Evolutionary conservation across 495 filamentous ascomycete genomes (phyloP).

Genomic region (Trichoderma parareesei): DNA sequence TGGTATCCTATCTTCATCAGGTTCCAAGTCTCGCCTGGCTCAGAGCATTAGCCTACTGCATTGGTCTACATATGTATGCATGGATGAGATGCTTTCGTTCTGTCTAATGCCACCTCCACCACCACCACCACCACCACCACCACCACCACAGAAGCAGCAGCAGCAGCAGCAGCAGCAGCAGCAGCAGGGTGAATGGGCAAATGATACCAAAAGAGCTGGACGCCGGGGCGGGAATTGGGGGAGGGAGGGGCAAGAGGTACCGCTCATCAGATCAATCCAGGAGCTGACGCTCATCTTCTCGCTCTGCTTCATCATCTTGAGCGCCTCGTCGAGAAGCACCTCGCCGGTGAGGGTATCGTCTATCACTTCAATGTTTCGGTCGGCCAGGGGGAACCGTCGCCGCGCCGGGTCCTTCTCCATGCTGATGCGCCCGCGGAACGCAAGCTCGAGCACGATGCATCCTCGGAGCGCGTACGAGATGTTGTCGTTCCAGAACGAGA

Average conservation of each 20-base stretch:
- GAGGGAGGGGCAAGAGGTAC: slow-evolving; percentile 38
- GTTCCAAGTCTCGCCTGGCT: slow-evolving; percentile 94
- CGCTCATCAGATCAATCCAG: slow-evolving; percentile 98
- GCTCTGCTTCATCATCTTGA: slow-evolving; percentile 99
- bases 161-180: background rate
- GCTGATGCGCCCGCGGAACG: slow-evolving; percentile 90
- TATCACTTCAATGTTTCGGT: slow-evolving; percentile 90
- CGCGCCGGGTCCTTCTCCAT: slow-evolving; percentile 97
- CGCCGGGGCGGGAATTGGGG: background rate
- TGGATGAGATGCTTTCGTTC: too few species aligned
- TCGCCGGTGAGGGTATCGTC: slow-evolving; percentile 96
- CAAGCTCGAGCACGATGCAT: slow-evolving; percentile 95
- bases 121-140: background rate
- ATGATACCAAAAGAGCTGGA: too few species aligned
- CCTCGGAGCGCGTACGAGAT: slow-evolving; percentile 96
- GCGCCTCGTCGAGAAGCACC: slow-evolving; percentile 91
- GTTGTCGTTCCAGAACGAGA: slow-evolving; percentile 99
- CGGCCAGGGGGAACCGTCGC: slow-evolving; percentile 83
- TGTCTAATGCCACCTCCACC: too few species aligned
- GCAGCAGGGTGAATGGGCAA: too few species aligned
- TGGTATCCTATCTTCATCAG: slow-evolving; percentile 99
- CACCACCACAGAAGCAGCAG: background rate
- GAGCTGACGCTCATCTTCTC: slow-evolving; percentile 99
- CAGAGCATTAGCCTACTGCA: background rate
- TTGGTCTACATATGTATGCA: background rate